phyloP scores from a whole-genome alignment of 192 early-diverging fungal species.

The Coemansia sp. region DNA sequence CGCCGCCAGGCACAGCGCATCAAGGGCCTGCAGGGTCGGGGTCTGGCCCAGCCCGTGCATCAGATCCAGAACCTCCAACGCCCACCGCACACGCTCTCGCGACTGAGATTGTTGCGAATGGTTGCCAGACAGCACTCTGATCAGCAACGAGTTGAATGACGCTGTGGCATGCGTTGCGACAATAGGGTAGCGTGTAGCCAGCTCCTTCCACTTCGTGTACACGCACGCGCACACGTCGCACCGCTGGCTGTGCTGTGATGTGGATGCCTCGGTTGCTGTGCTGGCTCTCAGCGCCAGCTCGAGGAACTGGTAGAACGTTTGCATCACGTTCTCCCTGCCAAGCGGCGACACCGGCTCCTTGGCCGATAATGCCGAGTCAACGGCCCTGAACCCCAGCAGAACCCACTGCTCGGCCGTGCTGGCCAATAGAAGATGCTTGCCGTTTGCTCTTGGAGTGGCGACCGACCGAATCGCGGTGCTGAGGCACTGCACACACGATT shows the following conservation, averaged over 20 bases:
- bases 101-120: background rate
- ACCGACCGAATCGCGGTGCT: background rate
- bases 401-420: background rate
- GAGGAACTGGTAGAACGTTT: background rate
- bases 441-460: background rate
- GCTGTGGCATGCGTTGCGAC: background rate
- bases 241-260: background rate
- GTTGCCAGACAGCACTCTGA: conserved; percentile 1
- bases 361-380: background rate
- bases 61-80: conserved; percentile 15
- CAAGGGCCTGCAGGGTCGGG: conserved; percentile 8
- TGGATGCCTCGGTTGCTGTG: background rate
- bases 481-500: conserved; percentile 3
- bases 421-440: background rate
- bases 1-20: conserved; percentile 19
- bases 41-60: conserved; percentile 31
- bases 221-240: conserved; percentile 1
- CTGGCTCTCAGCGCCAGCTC: background rate
- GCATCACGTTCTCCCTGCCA: background rate
- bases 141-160: conserved; percentile 12
- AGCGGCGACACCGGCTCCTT: background rate
- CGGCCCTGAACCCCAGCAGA: background rate
- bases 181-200: background rate
- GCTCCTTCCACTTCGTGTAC: conserved; percentile 4
- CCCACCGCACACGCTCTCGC: background rate